These are phyloP conservation scores for Patellaria atrata DNA, from an alignment of 495 filamentous ascomycete species.

Conservation along the genomic window DNA sequence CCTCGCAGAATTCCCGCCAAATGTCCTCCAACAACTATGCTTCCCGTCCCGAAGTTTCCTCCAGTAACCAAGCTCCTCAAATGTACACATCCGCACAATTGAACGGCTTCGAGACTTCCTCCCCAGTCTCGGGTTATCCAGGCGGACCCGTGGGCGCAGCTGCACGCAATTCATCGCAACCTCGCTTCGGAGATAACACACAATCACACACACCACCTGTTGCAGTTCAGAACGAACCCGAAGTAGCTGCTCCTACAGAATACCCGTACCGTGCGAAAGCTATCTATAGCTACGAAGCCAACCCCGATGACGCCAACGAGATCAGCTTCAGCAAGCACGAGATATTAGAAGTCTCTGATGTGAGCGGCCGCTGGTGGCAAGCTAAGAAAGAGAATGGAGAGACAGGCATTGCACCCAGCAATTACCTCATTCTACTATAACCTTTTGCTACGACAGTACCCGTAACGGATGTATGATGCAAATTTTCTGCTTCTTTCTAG, in stretches of 20 bases:
- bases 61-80: slow-evolving; percentile 60
- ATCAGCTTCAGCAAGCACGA: slow-evolving; percentile 96
- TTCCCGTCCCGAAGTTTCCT: slow-evolving; percentile 67
- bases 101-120: slow-evolving; percentile 91
- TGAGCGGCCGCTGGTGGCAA: slow-evolving; percentile 98
- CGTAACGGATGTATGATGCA: no score
- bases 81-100: slow-evolving; percentile 96
- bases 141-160: slow-evolving; percentile 47
- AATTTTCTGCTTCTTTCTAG: no score
- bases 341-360: slow-evolving; percentile 91
- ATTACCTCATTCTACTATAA: slow-evolving; percentile 94
- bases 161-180: slow-evolving; percentile 41
- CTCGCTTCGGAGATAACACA: slow-evolving; percentile 34
- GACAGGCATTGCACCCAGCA: slow-evolving; percentile 93
- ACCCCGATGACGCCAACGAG: slow-evolving; percentile 95
- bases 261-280: slow-evolving; percentile 96
- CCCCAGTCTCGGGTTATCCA: slow-evolving; percentile 68
- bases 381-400: slow-evolving; percentile 89
- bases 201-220: slow-evolving; percentile 15
- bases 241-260: slow-evolving; percentile 47
- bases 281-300: slow-evolving; percentile 97
- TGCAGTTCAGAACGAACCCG: slow-evolving; percentile 7
- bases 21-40: slow-evolving; percentile 51
- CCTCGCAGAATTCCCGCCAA: slow-evolving; percentile 40
- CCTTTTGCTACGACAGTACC: no score